phyloP scores from a whole-genome alignment of 148 eudicot species.

The Fagopyrum tataricum region DNA sequence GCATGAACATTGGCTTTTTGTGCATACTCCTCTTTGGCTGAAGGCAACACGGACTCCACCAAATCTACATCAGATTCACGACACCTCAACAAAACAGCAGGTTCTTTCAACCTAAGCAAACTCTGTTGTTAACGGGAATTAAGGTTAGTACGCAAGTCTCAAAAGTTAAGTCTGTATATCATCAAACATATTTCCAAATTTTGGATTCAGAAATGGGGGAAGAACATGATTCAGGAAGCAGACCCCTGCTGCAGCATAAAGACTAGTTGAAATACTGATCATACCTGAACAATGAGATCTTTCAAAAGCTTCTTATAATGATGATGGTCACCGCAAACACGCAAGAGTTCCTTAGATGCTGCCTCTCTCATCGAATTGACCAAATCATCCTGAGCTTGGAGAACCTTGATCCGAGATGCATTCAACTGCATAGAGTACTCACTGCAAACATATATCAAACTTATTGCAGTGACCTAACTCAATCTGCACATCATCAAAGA shows the following conservation, averaged over 20 bases:
- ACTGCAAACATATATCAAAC: slow-evolving; percentile 30
- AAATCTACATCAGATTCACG: slow-evolving; percentile 51
- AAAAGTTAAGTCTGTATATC: neutral
- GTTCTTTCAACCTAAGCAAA: slow-evolving; percentile 89
- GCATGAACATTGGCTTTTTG: slow-evolving; percentile 54
- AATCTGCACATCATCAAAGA: neutral
- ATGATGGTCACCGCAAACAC: slow-evolving; percentile 52
- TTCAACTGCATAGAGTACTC: slow-evolving; percentile 99
- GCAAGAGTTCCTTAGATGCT: slow-evolving; percentile 75
- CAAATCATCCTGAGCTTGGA: slow-evolving; percentile 98
- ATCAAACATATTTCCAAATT: neutral
- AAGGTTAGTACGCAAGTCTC: neutral
- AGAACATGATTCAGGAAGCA: neutral
- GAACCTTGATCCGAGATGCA: slow-evolving; percentile 95
- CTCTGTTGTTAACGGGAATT: slow-evolving; percentile 34
- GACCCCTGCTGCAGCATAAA: neutral
- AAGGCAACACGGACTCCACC: slow-evolving; percentile 48
- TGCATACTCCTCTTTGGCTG: slow-evolving; percentile 76
- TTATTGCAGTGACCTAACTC: neutral
- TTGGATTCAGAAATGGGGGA: neutral
- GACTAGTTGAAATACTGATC: neutral
- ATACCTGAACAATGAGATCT: slow-evolving; percentile 87
- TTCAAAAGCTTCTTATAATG: slow-evolving; percentile 55
- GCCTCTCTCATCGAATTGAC: slow-evolving; percentile 84
- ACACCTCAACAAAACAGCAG: slow-evolving; percentile 82